A percentile compares a stretch with the other conserved stretches of the same genome.
These are phyloP conservation scores for Durio zibethinus DNA, from an alignment of 345 rosid genomes.

Conservation along the genomic window DNA sequence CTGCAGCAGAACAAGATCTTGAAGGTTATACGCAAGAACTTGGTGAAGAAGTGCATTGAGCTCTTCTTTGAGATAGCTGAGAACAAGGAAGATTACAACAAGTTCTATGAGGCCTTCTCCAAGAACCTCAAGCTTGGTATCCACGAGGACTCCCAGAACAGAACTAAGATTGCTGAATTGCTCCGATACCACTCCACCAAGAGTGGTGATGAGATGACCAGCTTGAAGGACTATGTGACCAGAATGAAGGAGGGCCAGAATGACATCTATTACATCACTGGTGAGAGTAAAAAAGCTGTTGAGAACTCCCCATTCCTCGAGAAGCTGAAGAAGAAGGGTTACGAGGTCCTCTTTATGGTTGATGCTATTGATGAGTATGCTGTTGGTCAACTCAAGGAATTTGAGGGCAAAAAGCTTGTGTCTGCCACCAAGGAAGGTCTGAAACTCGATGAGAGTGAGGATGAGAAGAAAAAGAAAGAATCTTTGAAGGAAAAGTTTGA, in stretches of 20 bases:
- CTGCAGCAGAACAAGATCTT: constrained; percentile 90
- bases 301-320: constrained; percentile 97
- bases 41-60: constrained; percentile 89
- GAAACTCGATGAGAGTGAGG: constrained; percentile 70
- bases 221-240: constrained; percentile 88
- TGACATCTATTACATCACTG: constrained; percentile 81
- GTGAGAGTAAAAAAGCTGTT: constrained; percentile 90
- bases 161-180: constrained; percentile 70
- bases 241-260: constrained; percentile 91
- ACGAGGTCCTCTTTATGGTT: constrained; percentile 81
- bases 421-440: constrained; percentile 90
- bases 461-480: constrained; percentile 73
- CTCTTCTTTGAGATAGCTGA: constrained; percentile 89
- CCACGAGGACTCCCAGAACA: constrained; percentile 83
- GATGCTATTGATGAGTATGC: constrained; percentile 90
- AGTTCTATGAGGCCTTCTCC: constrained; percentile 86
- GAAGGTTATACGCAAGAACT: constrained; percentile 84
- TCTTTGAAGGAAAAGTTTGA: constrained; percentile 64
- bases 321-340: constrained; percentile 84
- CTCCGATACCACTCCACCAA: constrained; percentile 88
- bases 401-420: constrained; percentile 79
- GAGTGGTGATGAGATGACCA: constrained; percentile 88
- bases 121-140: constrained; percentile 87
- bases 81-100: constrained; percentile 93
- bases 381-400: constrained; percentile 81